phyloP scores from a whole-genome alignment of 2,329 filamentous ascomycete genomes.

The Apiospora sp. region DNA sequence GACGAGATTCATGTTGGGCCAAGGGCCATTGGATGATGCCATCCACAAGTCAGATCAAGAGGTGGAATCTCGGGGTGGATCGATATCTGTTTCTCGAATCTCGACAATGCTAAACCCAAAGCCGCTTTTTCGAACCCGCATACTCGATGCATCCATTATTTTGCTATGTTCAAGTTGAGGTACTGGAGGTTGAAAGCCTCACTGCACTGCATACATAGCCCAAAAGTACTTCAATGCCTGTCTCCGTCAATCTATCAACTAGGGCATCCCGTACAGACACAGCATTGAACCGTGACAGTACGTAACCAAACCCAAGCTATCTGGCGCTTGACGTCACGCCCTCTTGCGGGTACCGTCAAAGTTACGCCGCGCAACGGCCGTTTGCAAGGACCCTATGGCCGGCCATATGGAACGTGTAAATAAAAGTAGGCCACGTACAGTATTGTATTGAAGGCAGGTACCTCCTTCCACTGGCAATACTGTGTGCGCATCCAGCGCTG shows the following conservation, averaged over 20 bases:
- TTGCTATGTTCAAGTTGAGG: background rate
- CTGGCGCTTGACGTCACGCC: conserved; percentile 9
- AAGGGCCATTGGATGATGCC: conserved; percentile 15
- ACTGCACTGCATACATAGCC: background rate
- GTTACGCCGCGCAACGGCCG: conserved; percentile 19
- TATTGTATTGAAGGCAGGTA: background rate
- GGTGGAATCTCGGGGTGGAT: conserved; percentile 1
- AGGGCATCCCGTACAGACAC: background rate
- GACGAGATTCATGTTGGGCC: background rate
- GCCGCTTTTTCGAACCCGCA: conserved; percentile 2
- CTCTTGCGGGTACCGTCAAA: conserved; percentile 1
- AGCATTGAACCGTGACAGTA: background rate
- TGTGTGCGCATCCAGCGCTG: background rate
- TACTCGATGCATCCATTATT: background rate
- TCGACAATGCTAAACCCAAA: conserved; percentile 10
- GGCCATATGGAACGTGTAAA: conserved; percentile 5
- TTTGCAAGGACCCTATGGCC: conserved; percentile 17
- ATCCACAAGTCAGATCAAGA: conserved; percentile 15
- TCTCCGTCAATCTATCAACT: background rate
- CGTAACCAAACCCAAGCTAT: background rate
- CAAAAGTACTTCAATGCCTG: background rate
- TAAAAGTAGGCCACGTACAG: background rate
- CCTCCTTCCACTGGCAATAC: background rate
- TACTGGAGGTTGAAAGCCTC: too few species aligned
- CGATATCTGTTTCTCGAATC: conserved; percentile 11